These are phyloP conservation scores for Castanopsis chinensis DNA, from an alignment of 306 rosid species.

Conservation along the genomic window DNA sequence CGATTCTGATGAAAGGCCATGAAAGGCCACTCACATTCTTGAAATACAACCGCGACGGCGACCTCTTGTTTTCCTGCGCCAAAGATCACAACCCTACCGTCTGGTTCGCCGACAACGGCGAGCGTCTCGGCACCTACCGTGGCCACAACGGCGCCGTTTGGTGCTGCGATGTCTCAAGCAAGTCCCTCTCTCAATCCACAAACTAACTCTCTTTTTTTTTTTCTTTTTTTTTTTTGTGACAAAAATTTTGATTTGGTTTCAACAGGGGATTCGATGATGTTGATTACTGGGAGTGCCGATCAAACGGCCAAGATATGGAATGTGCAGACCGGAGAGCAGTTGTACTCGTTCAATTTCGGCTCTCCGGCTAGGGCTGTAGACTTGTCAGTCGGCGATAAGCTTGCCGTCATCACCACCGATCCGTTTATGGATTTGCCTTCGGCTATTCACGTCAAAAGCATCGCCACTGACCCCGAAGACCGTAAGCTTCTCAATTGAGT, in stretches of 20 bases:
- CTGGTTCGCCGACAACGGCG: constrained; percentile 97
- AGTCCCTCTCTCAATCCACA: neutral
- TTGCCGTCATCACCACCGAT: constrained; percentile 67
- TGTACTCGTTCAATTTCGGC: constrained; percentile 63
- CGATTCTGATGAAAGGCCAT: constrained; percentile 96
- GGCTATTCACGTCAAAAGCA: constrained; percentile 73
- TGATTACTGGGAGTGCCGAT: constrained; percentile 87
- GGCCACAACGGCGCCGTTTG: constrained; percentile 98
- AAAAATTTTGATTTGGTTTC: neutral
- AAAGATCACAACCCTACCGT: constrained; percentile 87
- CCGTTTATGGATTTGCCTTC: constrained; percentile 74
- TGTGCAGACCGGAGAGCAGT: constrained; percentile 75
- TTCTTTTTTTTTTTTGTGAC: neutral
- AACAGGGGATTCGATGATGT: constrained; percentile 55
- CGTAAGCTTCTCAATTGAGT: constrained; percentile 33
- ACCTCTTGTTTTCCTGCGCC: constrained; percentile 85
- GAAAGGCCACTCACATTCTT: constrained; percentile 92
- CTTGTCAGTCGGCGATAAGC: constrained; percentile 60
- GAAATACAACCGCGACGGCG: constrained; percentile 86
- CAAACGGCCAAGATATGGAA: constrained; percentile 77
- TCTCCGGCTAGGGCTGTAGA: constrained; percentile 78
- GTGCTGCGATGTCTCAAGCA: constrained; percentile 91
- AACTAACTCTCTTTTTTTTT: neutral
- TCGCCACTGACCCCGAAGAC: constrained; percentile 49
- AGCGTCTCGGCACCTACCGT: constrained; percentile 83